A percentile compares a stretch with the other conserved stretches of the same genome.
Evolutionary conservation across 306 rosid genomes (phyloP).

Genomic region (Trifolium repens): DNA sequence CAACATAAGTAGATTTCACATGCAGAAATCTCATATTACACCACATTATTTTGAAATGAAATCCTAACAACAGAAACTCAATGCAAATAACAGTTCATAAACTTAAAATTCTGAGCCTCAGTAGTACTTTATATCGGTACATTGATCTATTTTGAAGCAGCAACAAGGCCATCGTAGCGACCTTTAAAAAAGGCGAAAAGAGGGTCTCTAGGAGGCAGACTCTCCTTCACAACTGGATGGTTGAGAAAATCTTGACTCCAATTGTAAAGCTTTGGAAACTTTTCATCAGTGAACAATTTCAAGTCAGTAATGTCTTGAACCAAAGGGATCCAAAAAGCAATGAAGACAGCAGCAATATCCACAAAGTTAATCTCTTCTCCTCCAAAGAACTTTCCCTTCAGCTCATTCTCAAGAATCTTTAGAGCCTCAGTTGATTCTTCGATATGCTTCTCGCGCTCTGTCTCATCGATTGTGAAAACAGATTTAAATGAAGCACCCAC

Average conservation of each 20-base stretch:
- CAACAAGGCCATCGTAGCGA: background rate
- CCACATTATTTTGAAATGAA: background rate
- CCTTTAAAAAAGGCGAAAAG: slow-evolving; percentile 7
- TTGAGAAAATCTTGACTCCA: slow-evolving; percentile 52
- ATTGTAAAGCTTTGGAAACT: slow-evolving; percentile 46
- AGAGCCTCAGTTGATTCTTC: background rate
- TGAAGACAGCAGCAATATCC: slow-evolving; percentile 51
- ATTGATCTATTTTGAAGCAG: background rate
- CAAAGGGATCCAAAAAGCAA: slow-evolving; percentile 51
- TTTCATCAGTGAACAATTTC: slow-evolving; percentile 45
- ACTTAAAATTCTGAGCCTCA: background rate
- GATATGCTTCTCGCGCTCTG: slow-evolving; percentile 8
- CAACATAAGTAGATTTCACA: background rate
- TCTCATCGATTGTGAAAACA: background rate
- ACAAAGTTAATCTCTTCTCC: slow-evolving; percentile 58
- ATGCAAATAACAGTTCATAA: background rate
- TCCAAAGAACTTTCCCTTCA: slow-evolving; percentile 62
- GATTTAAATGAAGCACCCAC: background rate
- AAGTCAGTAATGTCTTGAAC: slow-evolving; percentile 46
- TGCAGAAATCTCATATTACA: background rate
- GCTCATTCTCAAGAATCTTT: slow-evolving; percentile 51
- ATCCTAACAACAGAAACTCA: background rate
- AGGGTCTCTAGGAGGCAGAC: slow-evolving; percentile 48
- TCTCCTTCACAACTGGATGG: slow-evolving; percentile 43
- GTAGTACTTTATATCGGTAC: background rate